Conservation (phyloP, 2,329 filamentous ascomycete species). For the Falciphora oryzae region DNA sequence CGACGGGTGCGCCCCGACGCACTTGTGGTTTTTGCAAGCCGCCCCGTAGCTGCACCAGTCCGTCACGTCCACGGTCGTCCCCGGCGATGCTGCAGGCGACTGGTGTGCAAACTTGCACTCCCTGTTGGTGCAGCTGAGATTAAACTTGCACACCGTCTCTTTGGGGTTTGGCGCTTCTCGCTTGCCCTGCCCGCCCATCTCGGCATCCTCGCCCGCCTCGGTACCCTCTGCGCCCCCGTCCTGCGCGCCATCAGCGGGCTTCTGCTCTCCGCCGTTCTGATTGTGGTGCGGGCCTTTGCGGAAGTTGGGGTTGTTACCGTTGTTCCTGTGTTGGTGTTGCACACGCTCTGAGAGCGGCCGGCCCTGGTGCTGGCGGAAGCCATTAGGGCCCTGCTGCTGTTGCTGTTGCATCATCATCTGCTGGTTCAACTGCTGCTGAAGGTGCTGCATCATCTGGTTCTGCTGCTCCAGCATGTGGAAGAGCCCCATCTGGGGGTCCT, state of each 20-base stretch:
- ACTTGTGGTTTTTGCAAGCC: conserved; percentile 95
- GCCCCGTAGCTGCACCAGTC: conserved; percentile 80
- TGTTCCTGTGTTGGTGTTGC: conserved; percentile 46
- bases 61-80: conserved; percentile 68
- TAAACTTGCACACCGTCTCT: conserved; percentile 79
- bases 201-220: conserved; percentile 50
- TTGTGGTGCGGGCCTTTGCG: conserved; percentile 16
- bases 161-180: conserved; percentile 52
- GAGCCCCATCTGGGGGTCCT: conserved; percentile 41
- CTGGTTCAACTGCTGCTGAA: conserved; percentile 52
- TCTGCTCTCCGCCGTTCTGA: conserved; percentile 27
- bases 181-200: conserved; percentile 46
- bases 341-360: conserved; percentile 72
- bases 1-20: conserved; percentile 84
- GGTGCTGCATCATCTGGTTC: conserved; percentile 76
- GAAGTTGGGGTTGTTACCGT: conserved; percentile 37
- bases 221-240: conserved; percentile 19
- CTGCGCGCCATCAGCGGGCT: conserved; percentile 26
- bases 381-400: conserved; percentile 31
- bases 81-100: conserved; percentile 80
- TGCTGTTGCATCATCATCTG: conserved; percentile 49
- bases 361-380: conserved; percentile 33
- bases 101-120: conserved; percentile 94
- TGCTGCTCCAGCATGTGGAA: conserved; percentile 84
- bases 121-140: conserved; percentile 78